Percentiles rank a stretch among this genome's conserved stretches.
Conservation (phyloP, 2,329 filamentous ascomycete genomes). For the Corynespora cassiicola region DNA sequence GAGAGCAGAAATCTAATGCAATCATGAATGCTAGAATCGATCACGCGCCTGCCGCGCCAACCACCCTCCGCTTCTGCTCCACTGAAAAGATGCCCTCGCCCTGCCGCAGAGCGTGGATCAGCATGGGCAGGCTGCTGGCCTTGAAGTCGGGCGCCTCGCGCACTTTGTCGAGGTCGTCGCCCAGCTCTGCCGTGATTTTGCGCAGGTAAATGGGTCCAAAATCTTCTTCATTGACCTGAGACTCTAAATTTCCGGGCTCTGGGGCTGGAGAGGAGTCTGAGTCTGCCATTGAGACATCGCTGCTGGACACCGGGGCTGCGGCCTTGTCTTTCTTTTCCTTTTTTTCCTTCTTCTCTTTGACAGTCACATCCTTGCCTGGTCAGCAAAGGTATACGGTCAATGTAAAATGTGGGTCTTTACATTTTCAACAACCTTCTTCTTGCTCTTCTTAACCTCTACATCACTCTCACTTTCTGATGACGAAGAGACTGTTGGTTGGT, state of each 20-base stretch:
- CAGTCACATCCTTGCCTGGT: no score
- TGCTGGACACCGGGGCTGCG: not conserved
- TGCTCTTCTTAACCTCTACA: constrained; percentile 20
- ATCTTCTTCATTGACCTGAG: no score
- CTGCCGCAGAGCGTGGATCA: constrained; percentile 73
- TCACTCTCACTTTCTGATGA: constrained; percentile 38
- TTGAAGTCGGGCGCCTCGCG: constrained; percentile 75
- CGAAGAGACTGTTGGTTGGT: no score
- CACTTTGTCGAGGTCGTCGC: constrained; percentile 75
- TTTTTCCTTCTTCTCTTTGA: no score
- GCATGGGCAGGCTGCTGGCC: constrained; percentile 64
- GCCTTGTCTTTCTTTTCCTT: constrained; percentile 23
- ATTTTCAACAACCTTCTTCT: constrained; percentile 8
- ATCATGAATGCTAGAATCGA: no score
- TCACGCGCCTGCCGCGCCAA: constrained; percentile 22
- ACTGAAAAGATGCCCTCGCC: constrained; percentile 67
- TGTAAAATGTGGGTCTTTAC: constrained; percentile 3
- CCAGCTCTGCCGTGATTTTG: constrained; percentile 72
- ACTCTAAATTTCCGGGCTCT: not conserved
- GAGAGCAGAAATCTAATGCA: no score
- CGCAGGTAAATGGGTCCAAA: constrained; percentile 75
- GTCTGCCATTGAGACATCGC: constrained; percentile 27
- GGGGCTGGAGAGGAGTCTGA: constrained; percentile 4
- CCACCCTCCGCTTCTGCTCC: constrained; percentile 58
- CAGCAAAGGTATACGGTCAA: not conserved